Base-by-base conservation (phyloP, 441 rosid genomes). In the Eruca vesicaria region DNA sequence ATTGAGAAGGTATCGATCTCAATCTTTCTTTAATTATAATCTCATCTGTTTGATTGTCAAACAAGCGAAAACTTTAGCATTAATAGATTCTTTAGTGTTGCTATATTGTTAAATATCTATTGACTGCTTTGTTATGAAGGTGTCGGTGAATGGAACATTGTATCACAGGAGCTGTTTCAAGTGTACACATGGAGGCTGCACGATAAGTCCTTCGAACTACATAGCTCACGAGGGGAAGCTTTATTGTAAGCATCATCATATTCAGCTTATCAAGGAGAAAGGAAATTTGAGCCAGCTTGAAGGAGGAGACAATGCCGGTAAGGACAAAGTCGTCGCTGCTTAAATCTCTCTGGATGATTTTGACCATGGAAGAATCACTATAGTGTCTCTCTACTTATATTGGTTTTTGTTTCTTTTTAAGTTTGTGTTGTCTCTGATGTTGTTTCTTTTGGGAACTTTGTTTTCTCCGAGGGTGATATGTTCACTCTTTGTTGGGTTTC, bases 131-230 rank as follows among this genome's bases (percentile, higher is more conserved):
- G n/a, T 12, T 38, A 41, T 58, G 50, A 79, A 93, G 98, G 98
- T 95, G 71, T 84, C 98, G 4, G 98, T 95, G 82, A 95, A 95
- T 81, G 98, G 97, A 53, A 93, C 94, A 69, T 84, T 93, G 38
- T 95, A 93, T 82, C 98, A 91, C 78, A 91, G 82, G 86, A 93
- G 95, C 80, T 95, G 99, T 77, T 95, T 95, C 97, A 95, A 95
- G 86, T 94, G 98, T 82, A 92, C 85, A 50, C 97, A 94, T 79
- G 98, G 98, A 77, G 97, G 98, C 6, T 94, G 98, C 48, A 83
- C 83, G 7, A 92, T 94, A 45, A 94, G 97, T 79, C 98, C 97
- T 6, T 94, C 98, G 26, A 94, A 92, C 84, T 92, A 94, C 76
- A 81, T 90, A 61, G 98, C 98, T 16, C 97, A 95, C 28, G 99